Base-by-base conservation (phyloP, 2,329 filamentous ascomycete genomes). In the Cladophialophora exuberans region DNA sequence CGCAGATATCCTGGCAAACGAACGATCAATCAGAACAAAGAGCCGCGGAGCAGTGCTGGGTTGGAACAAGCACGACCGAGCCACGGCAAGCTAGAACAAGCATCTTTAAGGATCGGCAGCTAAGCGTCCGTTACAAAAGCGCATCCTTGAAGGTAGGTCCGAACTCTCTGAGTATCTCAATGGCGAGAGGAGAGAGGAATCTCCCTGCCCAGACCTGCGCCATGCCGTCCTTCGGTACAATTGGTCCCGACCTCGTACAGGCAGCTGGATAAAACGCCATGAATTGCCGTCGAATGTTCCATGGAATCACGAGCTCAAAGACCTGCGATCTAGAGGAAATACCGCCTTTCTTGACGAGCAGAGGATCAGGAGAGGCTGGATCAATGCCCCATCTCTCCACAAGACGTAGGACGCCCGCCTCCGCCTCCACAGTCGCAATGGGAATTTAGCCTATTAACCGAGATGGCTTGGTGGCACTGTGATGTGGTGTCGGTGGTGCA, bases 111-210 rank as follows among this genome's bases (percentile, higher is more conserved):
- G 49, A 44, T 52, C 42, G 53, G 53, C 53, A 50, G 33, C 39
- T 45, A 54, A n/a, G 59, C 62, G 45, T 59, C 45, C 31, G 62
- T 53, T 25, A 33, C 44, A 18, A 48, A 54, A 54, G 43, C 9
- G 52, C 36, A 23, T 42, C 36, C 26, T 42, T 13, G 17, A 10
- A 33, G 13, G 17, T 15, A 25, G 26, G 31, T 49, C 46, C 46
- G 46, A 15, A 23, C 25, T 49, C 33, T 49, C 46, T 49, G 46
- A 49, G 33, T 13, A 18, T 6, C 2, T 30, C 33, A 3, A 49
- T 48, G 6, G 35, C 10, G 33, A 49, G 28, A 6, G 20, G 31
- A n/a, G 6, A 17, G 18, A 36, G 13, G 7, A n/a, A n/a, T n/a
- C n/a, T n/a, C 26, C 22, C 13, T 42, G 22, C 26, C 39, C 39